Evolutionary conservation across 352 stramenopile species (phyloP).

Genomic region (Phytophthora pisi): DNA sequence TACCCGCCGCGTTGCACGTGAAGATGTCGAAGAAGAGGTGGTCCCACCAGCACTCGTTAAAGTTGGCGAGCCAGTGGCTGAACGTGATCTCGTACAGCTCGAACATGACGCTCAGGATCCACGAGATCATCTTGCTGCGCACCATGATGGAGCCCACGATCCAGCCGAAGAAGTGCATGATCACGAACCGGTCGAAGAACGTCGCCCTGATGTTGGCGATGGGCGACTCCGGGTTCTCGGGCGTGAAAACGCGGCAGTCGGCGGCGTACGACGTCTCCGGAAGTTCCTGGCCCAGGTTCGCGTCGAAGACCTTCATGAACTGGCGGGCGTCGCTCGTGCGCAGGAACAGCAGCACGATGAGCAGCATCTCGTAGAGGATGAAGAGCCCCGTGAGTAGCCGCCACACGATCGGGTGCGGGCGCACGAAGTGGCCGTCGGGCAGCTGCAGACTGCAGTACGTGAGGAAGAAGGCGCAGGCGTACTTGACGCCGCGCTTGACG

Average conservation of each 20-base stretch:
- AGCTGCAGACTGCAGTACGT: slow-evolving; percentile 89
- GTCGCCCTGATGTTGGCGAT: slow-evolving; percentile 84
- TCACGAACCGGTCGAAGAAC: slow-evolving; percentile 88
- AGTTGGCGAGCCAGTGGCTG: slow-evolving; percentile 93
- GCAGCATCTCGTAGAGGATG: slow-evolving; percentile 92
- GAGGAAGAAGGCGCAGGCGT: slow-evolving; percentile 84
- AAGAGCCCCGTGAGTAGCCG: slow-evolving; percentile 90
- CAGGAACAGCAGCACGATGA: slow-evolving; percentile 89
- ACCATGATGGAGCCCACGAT: slow-evolving; percentile 89
- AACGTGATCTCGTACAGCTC: slow-evolving; percentile 91
- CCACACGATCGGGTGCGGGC: slow-evolving; percentile 92
- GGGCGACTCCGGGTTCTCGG: slow-evolving; percentile 79
- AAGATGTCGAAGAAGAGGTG: slow-evolving; percentile 94
- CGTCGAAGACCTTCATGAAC: slow-evolving; percentile 89
- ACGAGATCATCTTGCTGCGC: slow-evolving; percentile 83
- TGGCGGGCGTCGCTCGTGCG: slow-evolving; percentile 76
- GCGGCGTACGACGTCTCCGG: slow-evolving; percentile 82
- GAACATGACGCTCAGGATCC: slow-evolving; percentile 85
- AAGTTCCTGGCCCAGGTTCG: slow-evolving; percentile 73
- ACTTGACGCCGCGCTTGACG: slow-evolving; percentile 78
- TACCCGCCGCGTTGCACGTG: slow-evolving; percentile 93
- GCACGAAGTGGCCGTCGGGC: slow-evolving; percentile 86
- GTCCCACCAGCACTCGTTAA: slow-evolving; percentile 97
- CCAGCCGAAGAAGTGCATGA: slow-evolving; percentile 93
- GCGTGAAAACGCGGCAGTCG: slow-evolving; percentile 88